These are phyloP conservation scores for Sclerotinia nivalis DNA, from an alignment of 2,329 filamentous ascomycete species.

Conservation along the genomic window DNA sequence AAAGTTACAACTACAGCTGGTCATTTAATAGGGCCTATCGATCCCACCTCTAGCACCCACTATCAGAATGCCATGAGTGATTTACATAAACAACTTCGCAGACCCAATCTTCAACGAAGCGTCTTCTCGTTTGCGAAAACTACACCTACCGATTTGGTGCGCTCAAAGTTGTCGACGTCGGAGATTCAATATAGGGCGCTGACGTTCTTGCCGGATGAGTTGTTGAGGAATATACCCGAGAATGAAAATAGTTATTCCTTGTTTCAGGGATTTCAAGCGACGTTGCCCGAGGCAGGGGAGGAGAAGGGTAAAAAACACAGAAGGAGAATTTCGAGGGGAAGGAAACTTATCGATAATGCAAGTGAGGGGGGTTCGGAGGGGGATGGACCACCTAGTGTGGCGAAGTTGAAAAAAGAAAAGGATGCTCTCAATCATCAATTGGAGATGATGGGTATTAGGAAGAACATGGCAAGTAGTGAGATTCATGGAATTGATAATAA, in stretches of 20 bases:
- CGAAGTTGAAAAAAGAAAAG: constrained; percentile 77
- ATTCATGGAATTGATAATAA: constrained; percentile 97
- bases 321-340: constrained; percentile 69
- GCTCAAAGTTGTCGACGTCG: constrained; percentile 82
- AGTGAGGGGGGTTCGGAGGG: constrained; percentile 38
- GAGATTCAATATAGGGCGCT: constrained; percentile 95
- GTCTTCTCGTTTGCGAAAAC: constrained; percentile 90
- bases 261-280: constrained; percentile 95
- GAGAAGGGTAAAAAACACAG: constrained; percentile 65
- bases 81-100: constrained; percentile 83
- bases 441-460: constrained; percentile 87
- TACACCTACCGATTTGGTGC: constrained; percentile 89
- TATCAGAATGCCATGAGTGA: constrained; percentile 88
- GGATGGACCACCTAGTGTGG: constrained; percentile 65
- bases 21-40: constrained; percentile 76
- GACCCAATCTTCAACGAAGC: constrained; percentile 80
- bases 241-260: constrained; percentile 84
- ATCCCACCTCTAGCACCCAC: constrained; percentile 59
- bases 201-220: constrained; percentile 83
- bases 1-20: constrained; percentile 94
- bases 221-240: constrained; percentile 86
- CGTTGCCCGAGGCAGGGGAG: constrained; percentile 70
- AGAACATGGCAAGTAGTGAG: constrained; percentile 96
- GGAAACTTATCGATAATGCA: constrained; percentile 70
- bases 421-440: constrained; percentile 78